Base-by-base conservation (phyloP, 1,284 basidiomycete species). In the Cystobasidiaceae sp. region DNA sequence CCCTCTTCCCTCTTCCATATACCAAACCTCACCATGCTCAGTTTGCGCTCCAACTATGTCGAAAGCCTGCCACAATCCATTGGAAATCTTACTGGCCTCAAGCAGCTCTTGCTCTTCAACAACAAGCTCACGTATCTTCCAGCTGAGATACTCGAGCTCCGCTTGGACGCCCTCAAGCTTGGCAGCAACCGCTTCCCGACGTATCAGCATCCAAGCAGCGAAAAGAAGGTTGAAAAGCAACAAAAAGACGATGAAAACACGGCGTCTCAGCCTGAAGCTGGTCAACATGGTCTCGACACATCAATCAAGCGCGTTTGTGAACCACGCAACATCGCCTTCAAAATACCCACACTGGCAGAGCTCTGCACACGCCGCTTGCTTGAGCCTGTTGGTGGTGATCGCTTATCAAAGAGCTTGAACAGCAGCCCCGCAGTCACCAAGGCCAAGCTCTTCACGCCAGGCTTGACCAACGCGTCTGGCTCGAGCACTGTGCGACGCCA, bases 121-220 rank as follows among this genome's bases (percentile, higher is more conserved):
- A 73, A 69, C 64, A 55, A 59, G 33, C 65, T 73, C 33, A 23
- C 56, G 13, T 66, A 61, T 59, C 65, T 73, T 8, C 71, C 71
- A 3, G 71, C 71, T 19, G 71, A 72, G 33, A 67, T 71, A 33
- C 67, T 71, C 27, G 52, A 58, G 4, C 66, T 71, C 30, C 28
- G 55, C 17, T 57, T 67, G 19, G 67, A 71, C 33, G 32, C 27
- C 17, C 63, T 58, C 11, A 23, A 43, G 19, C 23, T 58, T 3
- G 52, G 48, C 8, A 45, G 45, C 27, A 59, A 65, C 32, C 50
- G 43, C 27, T 57, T 63, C 49, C 44, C 41, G 19, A 41, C 65
- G 27, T 41, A 34, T 41, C 55, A 23, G 30, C 34, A 45, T 30
- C 68, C 17, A 57, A n/a, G n/a, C n/a, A 66, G 48, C 62, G 67